Conservation (phyloP, 2,329 filamentous ascomycete species). For the Alternaria metachromatica region DNA sequence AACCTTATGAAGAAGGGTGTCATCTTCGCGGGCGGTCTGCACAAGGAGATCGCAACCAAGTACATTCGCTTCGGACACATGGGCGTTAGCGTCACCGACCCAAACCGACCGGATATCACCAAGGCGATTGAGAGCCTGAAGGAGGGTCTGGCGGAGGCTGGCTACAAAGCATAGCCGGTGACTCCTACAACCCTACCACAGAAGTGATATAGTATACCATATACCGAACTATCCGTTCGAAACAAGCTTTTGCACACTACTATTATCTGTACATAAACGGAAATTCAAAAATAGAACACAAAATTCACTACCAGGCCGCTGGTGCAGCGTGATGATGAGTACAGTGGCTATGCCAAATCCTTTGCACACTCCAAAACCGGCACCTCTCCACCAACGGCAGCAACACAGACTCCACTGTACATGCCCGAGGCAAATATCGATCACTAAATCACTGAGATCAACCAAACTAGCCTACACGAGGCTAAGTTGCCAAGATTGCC, state of each 20-base stretch:
- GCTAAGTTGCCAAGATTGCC: conserved; percentile 10
- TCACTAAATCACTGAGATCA: background rate
- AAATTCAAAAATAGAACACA: conserved; percentile 10
- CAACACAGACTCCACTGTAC: background rate
- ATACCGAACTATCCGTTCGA: background rate
- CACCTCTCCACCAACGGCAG: background rate
- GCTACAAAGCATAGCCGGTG: conserved; percentile 57
- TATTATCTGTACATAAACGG: background rate
- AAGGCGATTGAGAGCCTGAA: conserved; percentile 81
- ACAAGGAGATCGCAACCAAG: conserved; percentile 92
- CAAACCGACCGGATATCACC: conserved; percentile 80
- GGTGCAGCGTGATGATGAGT: conserved; percentile 7
- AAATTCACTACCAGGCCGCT: background rate
- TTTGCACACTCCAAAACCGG: background rate
- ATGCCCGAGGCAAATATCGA: background rate
- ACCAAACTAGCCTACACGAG: background rate
- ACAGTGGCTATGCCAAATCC: conserved; percentile 14
- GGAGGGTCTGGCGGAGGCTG: conserved; percentile 75
- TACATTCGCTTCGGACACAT: conserved; percentile 98
- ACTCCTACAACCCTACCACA: background rate
- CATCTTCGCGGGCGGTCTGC: conserved; percentile 91
- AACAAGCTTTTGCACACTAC: background rate
- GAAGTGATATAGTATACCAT: background rate
- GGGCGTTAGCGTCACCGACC: conserved; percentile 90
- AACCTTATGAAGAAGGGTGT: conserved; percentile 86